phyloP scores from a whole-genome alignment of 352 stramenopile species.

The Phytopythium kandeliae region DNA sequence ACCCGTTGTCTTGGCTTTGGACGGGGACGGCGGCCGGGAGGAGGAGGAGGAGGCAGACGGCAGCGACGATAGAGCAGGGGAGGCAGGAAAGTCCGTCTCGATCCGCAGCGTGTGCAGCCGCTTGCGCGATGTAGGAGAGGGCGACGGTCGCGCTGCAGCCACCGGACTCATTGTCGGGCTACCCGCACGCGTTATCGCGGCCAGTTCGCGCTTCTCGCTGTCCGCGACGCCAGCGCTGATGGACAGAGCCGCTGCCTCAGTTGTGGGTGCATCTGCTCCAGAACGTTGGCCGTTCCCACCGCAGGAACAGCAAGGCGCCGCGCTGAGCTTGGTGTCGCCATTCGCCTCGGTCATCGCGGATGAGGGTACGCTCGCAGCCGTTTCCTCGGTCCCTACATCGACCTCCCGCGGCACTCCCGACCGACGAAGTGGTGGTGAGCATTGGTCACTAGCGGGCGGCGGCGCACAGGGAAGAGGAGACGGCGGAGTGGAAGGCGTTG shows the following conservation, averaged over 20 bases:
- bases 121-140: background rate
- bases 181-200: background rate
- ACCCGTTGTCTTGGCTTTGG: background rate
- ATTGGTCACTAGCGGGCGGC: no score
- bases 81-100: slow-evolving; percentile 24
- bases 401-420: background rate
- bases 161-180: slow-evolving; percentile 4
- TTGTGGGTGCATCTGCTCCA: background rate
- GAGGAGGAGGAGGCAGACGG: slow-evolving; percentile 17
- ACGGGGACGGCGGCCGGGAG: no score
- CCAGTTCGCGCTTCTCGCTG: background rate
- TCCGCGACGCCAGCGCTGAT: background rate
- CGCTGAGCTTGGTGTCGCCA: background rate
- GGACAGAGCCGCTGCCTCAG: background rate
- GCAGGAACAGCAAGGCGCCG: background rate
- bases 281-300: background rate
- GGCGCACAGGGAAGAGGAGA: no score
- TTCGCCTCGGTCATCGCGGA: no score
- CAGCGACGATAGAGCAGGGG: slow-evolving; percentile 12
- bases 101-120: slow-evolving; percentile 17
- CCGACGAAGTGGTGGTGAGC: no score
- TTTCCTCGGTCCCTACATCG: background rate
- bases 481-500: no score
- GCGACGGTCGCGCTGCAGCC: background rate
- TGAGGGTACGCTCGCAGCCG: no score